phyloP scores from a whole-genome alignment of 2,329 filamentous ascomycete genomes.

The Hymenotorrendiella dingleyae region DNA sequence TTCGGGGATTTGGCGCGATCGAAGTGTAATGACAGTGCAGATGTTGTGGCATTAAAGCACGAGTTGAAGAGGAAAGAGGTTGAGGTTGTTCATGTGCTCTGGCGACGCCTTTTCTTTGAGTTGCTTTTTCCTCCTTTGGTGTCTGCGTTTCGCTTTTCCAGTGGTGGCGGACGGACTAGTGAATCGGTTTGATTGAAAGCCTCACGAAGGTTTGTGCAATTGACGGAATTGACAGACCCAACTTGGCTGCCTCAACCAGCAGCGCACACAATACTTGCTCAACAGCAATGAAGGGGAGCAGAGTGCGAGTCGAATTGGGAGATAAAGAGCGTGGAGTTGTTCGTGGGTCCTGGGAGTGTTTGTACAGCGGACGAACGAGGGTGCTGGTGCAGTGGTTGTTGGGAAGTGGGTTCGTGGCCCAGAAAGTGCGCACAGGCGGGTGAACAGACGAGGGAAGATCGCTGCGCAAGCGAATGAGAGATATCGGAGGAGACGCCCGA shows the following conservation, averaged over 20 bases:
- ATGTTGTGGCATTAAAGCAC: neutral
- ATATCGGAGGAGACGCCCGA: conserved; percentile 5
- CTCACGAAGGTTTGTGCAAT: too few relatives aligned
- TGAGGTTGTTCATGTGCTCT: neutral
- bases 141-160: too few relatives aligned
- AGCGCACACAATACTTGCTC: too few relatives aligned
- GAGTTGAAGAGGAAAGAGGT: conserved; percentile 2
- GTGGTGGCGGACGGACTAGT: too few relatives aligned
- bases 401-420: neutral
- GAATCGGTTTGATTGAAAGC: too few relatives aligned
- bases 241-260: too few relatives aligned
- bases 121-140: too few relatives aligned
- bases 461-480: conserved; percentile 4
- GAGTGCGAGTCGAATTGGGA: too few relatives aligned
- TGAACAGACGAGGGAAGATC: neutral
- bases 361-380: neutral
- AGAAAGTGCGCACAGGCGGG: neutral
- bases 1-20: neutral
- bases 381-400: neutral
- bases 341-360: neutral
- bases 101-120: neutral
- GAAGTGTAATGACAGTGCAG: conserved; percentile 13
- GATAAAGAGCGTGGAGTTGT: neutral
- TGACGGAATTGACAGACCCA: too few relatives aligned
- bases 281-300: too few relatives aligned